Conservation (phyloP, 1,139 yeast genomes). For the Chernovozyma aurita region DNA sequence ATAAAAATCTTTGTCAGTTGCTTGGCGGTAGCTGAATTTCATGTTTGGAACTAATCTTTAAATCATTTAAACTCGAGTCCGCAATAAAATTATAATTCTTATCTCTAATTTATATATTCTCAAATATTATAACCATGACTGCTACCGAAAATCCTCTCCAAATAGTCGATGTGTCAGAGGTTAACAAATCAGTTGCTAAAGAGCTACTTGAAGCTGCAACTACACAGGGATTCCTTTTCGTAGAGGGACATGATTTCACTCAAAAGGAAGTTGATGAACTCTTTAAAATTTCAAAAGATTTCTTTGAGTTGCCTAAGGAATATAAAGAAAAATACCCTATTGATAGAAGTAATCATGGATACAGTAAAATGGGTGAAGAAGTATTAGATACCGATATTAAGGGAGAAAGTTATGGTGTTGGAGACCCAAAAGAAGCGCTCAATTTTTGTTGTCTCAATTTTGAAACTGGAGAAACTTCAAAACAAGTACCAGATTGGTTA, state of each 20-base stretch:
- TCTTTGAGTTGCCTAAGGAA: constrained; percentile 48
- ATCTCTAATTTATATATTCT: too few species aligned
- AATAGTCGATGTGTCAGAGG: constrained; percentile 51
- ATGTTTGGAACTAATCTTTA: too few species aligned
- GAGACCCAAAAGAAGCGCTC: constrained; percentile 62
- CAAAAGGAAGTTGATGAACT: constrained; percentile 52
- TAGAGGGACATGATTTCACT: constrained; percentile 68
- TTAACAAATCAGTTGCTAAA: constrained; percentile 42
- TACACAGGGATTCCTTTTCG: constrained; percentile 65
- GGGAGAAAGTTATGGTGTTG: constrained; percentile 30
- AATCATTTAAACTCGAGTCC: too few species aligned
- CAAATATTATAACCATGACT: too few species aligned
- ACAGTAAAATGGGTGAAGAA: constrained; percentile 57
- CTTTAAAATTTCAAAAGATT: constrained; percentile 51
- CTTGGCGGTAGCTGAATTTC: too few species aligned
- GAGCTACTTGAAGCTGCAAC: constrained; percentile 60
- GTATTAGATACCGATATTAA: constrained; percentile 46
- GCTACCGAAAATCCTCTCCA: constrained; percentile 34
- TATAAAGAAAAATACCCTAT: constrained; percentile 47
- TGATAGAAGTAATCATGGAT: constrained; percentile 55
- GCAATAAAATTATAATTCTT: too few species aligned
- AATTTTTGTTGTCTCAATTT: constrained; percentile 42
- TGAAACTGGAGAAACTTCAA: constrained; percentile 28
- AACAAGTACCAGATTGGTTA: constrained; percentile 43
- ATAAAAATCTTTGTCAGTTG: too few species aligned